These are phyloP conservation scores for Coemansia erecta DNA, from an alignment of 192 early-diverging fungal species.

Conservation along the genomic window DNA sequence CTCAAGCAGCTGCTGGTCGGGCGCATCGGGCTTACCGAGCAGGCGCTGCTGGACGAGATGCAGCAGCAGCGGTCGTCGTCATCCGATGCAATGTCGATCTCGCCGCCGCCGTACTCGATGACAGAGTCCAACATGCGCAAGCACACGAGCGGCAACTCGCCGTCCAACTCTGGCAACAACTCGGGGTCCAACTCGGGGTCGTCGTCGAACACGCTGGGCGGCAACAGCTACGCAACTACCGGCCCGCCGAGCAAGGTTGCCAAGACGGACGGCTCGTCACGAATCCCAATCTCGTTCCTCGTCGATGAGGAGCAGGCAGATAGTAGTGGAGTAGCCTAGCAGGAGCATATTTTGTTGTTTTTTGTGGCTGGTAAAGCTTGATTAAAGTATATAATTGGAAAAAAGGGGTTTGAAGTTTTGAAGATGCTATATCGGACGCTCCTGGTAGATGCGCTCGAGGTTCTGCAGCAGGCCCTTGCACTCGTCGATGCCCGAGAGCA, in stretches of 20 bases:
- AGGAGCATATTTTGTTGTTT: no score
- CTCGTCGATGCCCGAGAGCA: slow-evolving; percentile 43
- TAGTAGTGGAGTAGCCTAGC: no score
- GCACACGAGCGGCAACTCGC: slow-evolving; percentile 9
- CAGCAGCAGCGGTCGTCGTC: not conserved
- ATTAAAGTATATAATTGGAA: no score
- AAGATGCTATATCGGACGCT: no score
- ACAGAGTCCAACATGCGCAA: slow-evolving; percentile 8
- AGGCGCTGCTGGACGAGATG: not conserved
- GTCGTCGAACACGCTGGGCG: slow-evolving; percentile 1
- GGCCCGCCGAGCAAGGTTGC: not conserved
- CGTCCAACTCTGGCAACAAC: slow-evolving; percentile 12
- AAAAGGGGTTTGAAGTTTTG: no score
- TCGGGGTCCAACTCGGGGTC: slow-evolving; percentile 1
- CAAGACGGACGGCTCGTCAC: not conserved
- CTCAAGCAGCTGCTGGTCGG: slow-evolving; percentile 18
- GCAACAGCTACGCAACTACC: not conserved
- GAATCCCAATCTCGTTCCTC: slow-evolving; percentile 36
- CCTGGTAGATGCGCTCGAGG: slow-evolving; percentile 25
- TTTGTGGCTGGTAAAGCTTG: no score
- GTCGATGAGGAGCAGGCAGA: slow-evolving; percentile 7
- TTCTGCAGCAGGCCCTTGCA: slow-evolving; percentile 32
- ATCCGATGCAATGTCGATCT: not conserved
- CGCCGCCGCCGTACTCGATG: slow-evolving; percentile 5
- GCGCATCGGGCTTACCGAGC: slow-evolving; percentile 13